Evolutionary conservation across 108 stramenopile species (phyloP).

Genomic region (Pseudonitzschia multistriata): DNA sequence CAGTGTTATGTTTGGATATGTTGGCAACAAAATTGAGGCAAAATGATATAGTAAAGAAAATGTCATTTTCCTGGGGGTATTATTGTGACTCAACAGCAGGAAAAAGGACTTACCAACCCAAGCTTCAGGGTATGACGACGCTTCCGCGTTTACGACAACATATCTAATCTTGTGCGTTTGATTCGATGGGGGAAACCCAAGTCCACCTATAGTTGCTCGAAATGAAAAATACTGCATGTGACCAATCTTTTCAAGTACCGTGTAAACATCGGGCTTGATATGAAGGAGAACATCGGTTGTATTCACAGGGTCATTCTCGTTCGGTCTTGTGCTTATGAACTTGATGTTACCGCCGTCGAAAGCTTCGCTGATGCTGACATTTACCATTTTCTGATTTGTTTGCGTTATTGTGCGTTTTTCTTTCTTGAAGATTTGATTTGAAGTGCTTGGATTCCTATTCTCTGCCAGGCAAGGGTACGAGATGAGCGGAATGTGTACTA

Average conservation of each 20-base stretch:
- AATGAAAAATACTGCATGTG: constrained; percentile 81
- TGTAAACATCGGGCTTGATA: constrained; percentile 68
- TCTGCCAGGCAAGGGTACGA: too few species aligned
- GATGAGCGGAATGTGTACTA: too few species aligned
- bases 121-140: constrained; percentile 59
- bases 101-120: constrained; percentile 37
- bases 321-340: constrained; percentile 30
- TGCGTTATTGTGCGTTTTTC: background rate
- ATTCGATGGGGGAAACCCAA: constrained; percentile 11
- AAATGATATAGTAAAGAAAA: constrained; percentile 2
- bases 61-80: too few species aligned
- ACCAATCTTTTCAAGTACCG: constrained; percentile 61
- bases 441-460: background rate
- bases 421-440: background rate
- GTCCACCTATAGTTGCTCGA: constrained; percentile 36
- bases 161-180: constrained; percentile 48
- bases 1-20: background rate
- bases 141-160: constrained; percentile 64
- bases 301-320: constrained; percentile 23
- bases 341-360: constrained; percentile 85
- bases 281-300: constrained; percentile 40
- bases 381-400: background rate
- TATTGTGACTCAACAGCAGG: background rate
- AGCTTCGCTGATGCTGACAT: constrained; percentile 58
- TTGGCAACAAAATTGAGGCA: background rate